phyloP scores from a whole-genome alignment of 2,329 filamentous ascomycete species.

The Aspergillus piperis region DNA sequence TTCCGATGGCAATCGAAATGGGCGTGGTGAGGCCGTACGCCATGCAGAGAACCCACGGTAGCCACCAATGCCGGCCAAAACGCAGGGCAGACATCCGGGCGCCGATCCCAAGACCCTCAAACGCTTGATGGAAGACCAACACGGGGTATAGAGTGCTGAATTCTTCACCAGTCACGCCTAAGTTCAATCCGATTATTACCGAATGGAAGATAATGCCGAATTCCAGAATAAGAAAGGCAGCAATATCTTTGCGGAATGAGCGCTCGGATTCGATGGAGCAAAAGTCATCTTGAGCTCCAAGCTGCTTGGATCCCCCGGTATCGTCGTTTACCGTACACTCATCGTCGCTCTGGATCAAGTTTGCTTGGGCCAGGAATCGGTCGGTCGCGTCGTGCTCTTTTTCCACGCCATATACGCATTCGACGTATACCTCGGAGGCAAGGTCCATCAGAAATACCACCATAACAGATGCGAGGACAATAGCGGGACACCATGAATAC shows the following conservation, averaged over 20 bases:
- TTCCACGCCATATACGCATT: slow-evolving; percentile 49
- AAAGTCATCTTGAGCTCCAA: slow-evolving; percentile 4
- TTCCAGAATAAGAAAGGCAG: slow-evolving; percentile 52
- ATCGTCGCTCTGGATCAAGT: neutral
- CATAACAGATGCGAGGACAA: slow-evolving; percentile 52
- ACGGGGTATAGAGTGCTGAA: slow-evolving; percentile 61
- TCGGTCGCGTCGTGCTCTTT: slow-evolving; percentile 19
- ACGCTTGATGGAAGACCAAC: slow-evolving; percentile 64
- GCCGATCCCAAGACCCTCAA: slow-evolving; percentile 64
- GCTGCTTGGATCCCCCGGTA: neutral
- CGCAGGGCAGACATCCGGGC: slow-evolving; percentile 60
- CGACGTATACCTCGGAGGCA: slow-evolving; percentile 52
- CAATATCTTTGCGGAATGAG: slow-evolving; percentile 38
- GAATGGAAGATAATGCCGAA: slow-evolving; percentile 65
- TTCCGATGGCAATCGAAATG: slow-evolving; percentile 50
- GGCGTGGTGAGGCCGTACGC: slow-evolving; percentile 57
- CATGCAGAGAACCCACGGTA: slow-evolving; percentile 53
- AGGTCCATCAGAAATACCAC: slow-evolving; percentile 56
- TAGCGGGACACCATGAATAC: slow-evolving; percentile 57
- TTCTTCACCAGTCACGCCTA: slow-evolving; percentile 58
- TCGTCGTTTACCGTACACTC: neutral
- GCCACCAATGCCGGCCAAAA: slow-evolving; percentile 47
- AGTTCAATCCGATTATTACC: slow-evolving; percentile 63
- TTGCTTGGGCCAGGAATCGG: neutral
- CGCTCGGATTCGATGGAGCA: slow-evolving; percentile 23